Base-by-base conservation (phyloP, 2,329 filamentous ascomycete genomes). In the Aspergillus caelatus region DNA sequence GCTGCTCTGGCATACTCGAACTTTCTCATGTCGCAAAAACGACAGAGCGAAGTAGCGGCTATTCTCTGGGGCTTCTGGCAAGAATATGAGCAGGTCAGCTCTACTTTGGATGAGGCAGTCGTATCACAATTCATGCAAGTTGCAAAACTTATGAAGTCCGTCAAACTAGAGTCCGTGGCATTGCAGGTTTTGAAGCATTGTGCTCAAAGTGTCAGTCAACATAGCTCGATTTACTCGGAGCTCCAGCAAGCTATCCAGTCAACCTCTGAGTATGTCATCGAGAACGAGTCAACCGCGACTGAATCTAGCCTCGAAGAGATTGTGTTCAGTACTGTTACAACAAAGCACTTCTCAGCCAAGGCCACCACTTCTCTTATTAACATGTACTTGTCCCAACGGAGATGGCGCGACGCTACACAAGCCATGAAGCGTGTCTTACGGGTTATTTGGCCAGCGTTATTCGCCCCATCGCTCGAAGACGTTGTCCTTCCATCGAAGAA, bases 111-210 rank as follows among this genome's bases (percentile, higher is more conserved):
- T 0, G 78, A 82, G 62, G 75, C 71, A 12, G 77, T 70, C 45
- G 75, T 67, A 62, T 79, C 67, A 66, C 75, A 78, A 8, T 73
- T 80, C 57, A 63, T 72, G 9, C 75, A 79, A 59, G 75, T 83
- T 46, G 82, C 81, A 21, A 78, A 78, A 46, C 74, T 80, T 32
- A 80, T 85, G 78, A 81, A 80, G 65, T 73, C 76, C 1, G 77
- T 83, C n/a, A 81, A 80, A 3, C 72, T 82, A 6, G 77, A 79
- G 46, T 74, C 76, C 11, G 74, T 78, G 56, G 81, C 83, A n/a
- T 69, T 85, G 53, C 78, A 77, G 1, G 79, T 85, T 59, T 83
- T 81, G 76, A 82, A 83, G 71, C 75, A 77, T 34, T 77, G 75
- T 59, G 66, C 72, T 14, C 77, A 74, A 68, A 79, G 71, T 70